These are phyloP conservation scores for Chalciporus piperatus DNA, from an alignment of 768 basidiomycete genomes.

Conservation along the genomic window DNA sequence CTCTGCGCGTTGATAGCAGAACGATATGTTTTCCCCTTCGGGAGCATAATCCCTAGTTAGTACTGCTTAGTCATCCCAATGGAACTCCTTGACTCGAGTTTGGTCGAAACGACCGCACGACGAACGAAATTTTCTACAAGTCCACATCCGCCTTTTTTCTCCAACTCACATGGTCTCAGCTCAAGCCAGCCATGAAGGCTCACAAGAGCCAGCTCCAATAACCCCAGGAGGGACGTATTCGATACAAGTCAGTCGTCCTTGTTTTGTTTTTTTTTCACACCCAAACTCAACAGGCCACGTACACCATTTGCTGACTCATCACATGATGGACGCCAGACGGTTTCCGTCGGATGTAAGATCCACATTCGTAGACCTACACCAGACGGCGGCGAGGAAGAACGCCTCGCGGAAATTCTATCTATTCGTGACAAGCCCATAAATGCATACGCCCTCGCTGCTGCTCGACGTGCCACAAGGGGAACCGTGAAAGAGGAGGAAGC, in stretches of 20 bases:
- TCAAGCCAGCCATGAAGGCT: slow-evolving; percentile 32
- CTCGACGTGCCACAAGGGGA: slow-evolving; percentile 40
- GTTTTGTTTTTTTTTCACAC: slow-evolving; percentile 31
- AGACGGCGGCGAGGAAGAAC: slow-evolving; percentile 78
- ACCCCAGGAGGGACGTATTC: slow-evolving; percentile 73
- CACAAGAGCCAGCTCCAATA: slow-evolving; percentile 56
- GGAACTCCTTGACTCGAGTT: no score
- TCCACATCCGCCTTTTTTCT: not conserved
- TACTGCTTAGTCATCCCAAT: no score
- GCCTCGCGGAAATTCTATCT: slow-evolving; percentile 93
- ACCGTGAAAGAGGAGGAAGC: slow-evolving; percentile 46
- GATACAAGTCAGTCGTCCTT: slow-evolving; percentile 59
- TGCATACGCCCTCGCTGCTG: slow-evolving; percentile 40
- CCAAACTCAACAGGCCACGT: slow-evolving; percentile 9
- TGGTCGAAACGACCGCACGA: no score
- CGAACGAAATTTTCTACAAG: no score
- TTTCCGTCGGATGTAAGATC: slow-evolving; percentile 93
- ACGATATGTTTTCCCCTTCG: no score
- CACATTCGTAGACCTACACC: slow-evolving; percentile 80
- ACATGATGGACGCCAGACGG: slow-evolving; percentile 48
- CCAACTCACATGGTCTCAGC: slow-evolving; percentile 28
- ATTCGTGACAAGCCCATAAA: slow-evolving; percentile 84
- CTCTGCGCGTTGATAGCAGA: no score
- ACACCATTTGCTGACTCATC: slow-evolving; percentile 36
- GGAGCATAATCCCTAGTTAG: no score